phyloP scores from a whole-genome alignment of 371 early-diverging fungal genomes.

The Syncephalis fuscata region DNA sequence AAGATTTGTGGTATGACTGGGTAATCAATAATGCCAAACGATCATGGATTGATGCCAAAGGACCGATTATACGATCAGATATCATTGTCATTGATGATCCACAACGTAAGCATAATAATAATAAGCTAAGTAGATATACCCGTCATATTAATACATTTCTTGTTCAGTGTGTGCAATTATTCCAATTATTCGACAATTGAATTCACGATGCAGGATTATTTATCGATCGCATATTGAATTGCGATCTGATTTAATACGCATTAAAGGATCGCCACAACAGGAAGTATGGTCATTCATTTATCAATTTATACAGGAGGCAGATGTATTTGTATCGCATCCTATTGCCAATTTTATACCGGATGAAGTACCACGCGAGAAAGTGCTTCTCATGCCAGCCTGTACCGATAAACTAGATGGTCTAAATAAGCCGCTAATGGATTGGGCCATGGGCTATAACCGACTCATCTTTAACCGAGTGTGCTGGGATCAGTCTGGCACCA shows the following conservation, averaged over 20 bases:
- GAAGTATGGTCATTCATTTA: slow-evolving; percentile 57
- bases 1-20: slow-evolving; percentile 53
- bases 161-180: slow-evolving; percentile 62
- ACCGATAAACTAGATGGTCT: slow-evolving; percentile 62
- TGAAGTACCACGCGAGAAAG: slow-evolving; percentile 1
- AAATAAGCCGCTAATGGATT: slow-evolving; percentile 37
- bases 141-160: slow-evolving; percentile 1
- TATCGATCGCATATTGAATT: slow-evolving; percentile 82
- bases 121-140: background rate
- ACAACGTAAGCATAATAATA: slow-evolving; percentile 26
- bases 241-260: slow-evolving; percentile 45
- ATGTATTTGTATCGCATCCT: slow-evolving; percentile 68
- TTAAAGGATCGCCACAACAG: slow-evolving; percentile 33
- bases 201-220: slow-evolving; percentile 47
- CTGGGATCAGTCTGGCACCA: slow-evolving; percentile 44
- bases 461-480: slow-evolving; percentile 61
- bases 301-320: slow-evolving; percentile 49
- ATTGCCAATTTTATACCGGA: slow-evolving; percentile 51
- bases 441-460: slow-evolving; percentile 45
- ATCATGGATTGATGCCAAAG: slow-evolving; percentile 53
- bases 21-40: slow-evolving; percentile 49
- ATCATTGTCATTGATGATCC: slow-evolving; percentile 82
- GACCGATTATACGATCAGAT: slow-evolving; percentile 45
- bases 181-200: slow-evolving; percentile 48
- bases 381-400: slow-evolving; percentile 49